Conservation (phyloP, 768 basidiomycete species). For the Panaeolus papilionaceus region DNA sequence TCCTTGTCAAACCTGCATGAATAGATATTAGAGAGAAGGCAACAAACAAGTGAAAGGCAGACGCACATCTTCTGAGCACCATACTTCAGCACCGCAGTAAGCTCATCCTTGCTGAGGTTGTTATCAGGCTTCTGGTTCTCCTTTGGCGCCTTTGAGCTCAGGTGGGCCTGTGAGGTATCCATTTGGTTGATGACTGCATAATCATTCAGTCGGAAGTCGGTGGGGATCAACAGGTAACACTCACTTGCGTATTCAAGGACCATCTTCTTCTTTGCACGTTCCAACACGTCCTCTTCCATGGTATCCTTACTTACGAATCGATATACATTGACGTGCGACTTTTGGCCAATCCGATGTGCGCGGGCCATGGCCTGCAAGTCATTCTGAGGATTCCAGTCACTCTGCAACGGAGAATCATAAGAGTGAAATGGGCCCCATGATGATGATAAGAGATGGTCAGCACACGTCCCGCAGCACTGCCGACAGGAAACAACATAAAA, state of each 20-base stretch:
- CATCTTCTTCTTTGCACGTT: constrained; percentile 99
- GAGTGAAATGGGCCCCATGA: constrained; percentile 3
- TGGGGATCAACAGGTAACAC: constrained; percentile 41
- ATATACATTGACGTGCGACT: constrained; percentile 98
- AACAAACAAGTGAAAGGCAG: constrained; percentile 18
- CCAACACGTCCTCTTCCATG: constrained; percentile 98
- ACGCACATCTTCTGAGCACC: constrained; percentile 96
- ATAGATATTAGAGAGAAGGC: constrained; percentile 19
- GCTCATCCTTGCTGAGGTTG: constrained; percentile 88
- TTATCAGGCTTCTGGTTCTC: constrained; percentile 80
- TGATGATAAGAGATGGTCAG: constrained; percentile 11
- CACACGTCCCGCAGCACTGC: constrained; percentile 13
- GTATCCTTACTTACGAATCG: constrained; percentile 99
- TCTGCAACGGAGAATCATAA: constrained; percentile 52
- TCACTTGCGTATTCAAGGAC: constrained; percentile 98
- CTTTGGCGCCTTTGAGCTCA: constrained; percentile 77
- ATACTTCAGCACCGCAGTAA: constrained; percentile 97
- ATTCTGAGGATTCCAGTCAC: constrained; percentile 99
- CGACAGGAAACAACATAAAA: constrained; percentile 16
- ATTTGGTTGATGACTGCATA: constrained; percentile 93
- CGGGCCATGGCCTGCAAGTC: constrained; percentile 99
- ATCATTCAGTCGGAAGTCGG: constrained; percentile 13
- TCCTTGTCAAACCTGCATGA: constrained; percentile 91
- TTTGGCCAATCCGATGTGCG: constrained; percentile 98
- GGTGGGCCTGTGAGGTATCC: constrained; percentile 97